Percentiles rank a stretch among this genome's conserved stretches.
phyloP scores from a whole-genome alignment of 257 asterid species.

The Nicotiana knightiana region DNA sequence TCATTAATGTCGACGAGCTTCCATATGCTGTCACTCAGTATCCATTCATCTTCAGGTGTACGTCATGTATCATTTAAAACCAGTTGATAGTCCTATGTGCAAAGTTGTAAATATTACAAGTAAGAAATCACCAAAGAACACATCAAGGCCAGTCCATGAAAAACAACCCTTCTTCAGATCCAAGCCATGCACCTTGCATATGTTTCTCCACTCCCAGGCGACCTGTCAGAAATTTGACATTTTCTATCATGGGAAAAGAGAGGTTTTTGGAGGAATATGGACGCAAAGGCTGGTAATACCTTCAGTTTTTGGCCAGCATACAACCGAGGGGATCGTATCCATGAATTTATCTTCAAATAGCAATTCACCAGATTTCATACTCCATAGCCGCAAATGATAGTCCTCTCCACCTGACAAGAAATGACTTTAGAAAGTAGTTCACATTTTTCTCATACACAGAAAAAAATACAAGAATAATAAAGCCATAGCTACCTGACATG shows the following conservation, averaged over 20 bases:
- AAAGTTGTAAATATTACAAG: neutral
- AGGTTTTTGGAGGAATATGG: neutral
- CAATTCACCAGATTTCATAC: constrained; percentile 75
- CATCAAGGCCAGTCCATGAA: constrained; percentile 56
- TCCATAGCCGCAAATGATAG: constrained; percentile 73
- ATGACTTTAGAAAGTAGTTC: constrained; percentile 8
- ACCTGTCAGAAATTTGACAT: constrained; percentile 3
- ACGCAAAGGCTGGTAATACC: constrained; percentile 23
- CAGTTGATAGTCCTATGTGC: neutral
- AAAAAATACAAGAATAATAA: neutral
- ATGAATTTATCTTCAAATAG: constrained; percentile 54
- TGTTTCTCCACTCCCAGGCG: constrained; percentile 14
- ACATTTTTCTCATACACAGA: neutral
- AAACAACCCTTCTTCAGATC: constrained; percentile 59
- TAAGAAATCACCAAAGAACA: neutral
- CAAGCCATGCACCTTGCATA: constrained; percentile 53
- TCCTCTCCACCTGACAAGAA: constrained; percentile 77
- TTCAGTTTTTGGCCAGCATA: constrained; percentile 66
- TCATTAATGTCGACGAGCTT: neutral
- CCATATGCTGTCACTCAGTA: neutral
- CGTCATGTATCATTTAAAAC: neutral
- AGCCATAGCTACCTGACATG: constrained; percentile 54
- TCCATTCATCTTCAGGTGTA: neutral
- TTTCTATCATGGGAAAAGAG: neutral
- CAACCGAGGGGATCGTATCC: constrained; percentile 59